Conservation (phyloP, 2,329 filamentous ascomycete genomes). For the Colletotrichum magnum region DNA sequence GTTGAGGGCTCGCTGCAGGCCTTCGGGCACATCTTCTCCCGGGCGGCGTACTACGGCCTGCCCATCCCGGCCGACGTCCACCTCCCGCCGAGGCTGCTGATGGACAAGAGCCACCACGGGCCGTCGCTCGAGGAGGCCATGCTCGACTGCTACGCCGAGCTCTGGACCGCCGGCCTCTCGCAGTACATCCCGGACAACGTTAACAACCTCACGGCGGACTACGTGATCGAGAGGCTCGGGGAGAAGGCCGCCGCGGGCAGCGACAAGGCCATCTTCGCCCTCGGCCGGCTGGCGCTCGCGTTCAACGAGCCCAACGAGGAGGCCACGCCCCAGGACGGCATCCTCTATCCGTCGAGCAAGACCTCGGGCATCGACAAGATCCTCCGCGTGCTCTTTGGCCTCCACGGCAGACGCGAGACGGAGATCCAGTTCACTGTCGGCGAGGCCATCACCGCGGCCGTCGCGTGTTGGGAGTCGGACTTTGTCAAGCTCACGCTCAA, state of each 20-base stretch:
- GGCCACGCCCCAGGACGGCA: slow-evolving; percentile 35
- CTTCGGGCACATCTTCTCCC: slow-evolving; percentile 60
- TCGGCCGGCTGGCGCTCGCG: slow-evolving; percentile 83
- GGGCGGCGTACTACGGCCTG: slow-evolving; percentile 59
- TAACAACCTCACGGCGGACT: slow-evolving; percentile 48
- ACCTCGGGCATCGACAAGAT: slow-evolving; percentile 35
- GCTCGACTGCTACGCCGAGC: slow-evolving; percentile 60
- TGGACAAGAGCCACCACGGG: slow-evolving; percentile 43
- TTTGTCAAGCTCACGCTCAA: slow-evolving; percentile 83
- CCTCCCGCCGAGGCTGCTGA: slow-evolving; percentile 51
- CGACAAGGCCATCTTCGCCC: slow-evolving; percentile 83
- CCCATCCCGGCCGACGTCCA: slow-evolving; percentile 44
- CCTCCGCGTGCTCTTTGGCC: slow-evolving; percentile 76
- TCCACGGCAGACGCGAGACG: slow-evolving; percentile 87
- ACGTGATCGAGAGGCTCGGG: slow-evolving; percentile 74
- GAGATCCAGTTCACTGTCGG: slow-evolving; percentile 94
- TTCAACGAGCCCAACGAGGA: slow-evolving; percentile 57
- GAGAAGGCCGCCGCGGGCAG: slow-evolving; percentile 83
- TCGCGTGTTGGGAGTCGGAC: slow-evolving; percentile 87
- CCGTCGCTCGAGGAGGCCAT: slow-evolving; percentile 59
- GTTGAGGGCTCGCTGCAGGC: slow-evolving; percentile 64
- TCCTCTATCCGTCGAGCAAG: slow-evolving; percentile 26
- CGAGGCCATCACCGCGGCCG: slow-evolving; percentile 85
- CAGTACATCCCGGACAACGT: slow-evolving; percentile 44
- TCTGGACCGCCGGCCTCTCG: slow-evolving; percentile 62